phyloP scores from a whole-genome alignment of 192 early-diverging fungal species.

The Geranomyces variabilis region DNA sequence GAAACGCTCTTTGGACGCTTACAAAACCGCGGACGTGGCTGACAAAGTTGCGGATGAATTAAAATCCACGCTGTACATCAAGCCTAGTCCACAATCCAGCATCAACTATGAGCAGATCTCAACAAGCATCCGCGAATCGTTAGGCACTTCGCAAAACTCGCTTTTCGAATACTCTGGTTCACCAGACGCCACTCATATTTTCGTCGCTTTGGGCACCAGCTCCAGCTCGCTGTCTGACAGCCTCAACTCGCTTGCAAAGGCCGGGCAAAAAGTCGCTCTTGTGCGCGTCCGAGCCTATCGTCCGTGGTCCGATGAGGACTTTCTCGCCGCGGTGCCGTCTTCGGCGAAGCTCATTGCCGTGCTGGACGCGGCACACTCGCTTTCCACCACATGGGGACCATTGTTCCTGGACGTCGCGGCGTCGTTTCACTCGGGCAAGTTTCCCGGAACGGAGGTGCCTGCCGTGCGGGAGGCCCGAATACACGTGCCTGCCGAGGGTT shows the following conservation, averaged over 20 bases:
- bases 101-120: slow-evolving; percentile 57
- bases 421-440: slow-evolving; percentile 64
- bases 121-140: slow-evolving; percentile 56
- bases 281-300: slow-evolving; percentile 77
- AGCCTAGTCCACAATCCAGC: slow-evolving; percentile 37
- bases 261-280: slow-evolving; percentile 63
- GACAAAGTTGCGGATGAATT: background rate
- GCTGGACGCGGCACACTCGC: slow-evolving; percentile 60
- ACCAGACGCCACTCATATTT: slow-evolving; percentile 67
- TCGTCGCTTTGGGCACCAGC: slow-evolving; percentile 76
- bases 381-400: slow-evolving; percentile 73
- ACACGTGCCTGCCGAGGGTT: background rate
- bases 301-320: slow-evolving; percentile 79
- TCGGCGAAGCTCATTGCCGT: slow-evolving; percentile 70
- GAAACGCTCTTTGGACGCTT: background rate
- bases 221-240: slow-evolving; percentile 51
- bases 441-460: slow-evolving; percentile 50
- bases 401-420: slow-evolving; percentile 84
- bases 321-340: slow-evolving; percentile 69
- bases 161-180: slow-evolving; percentile 82
- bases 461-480: slow-evolving; percentile 37
- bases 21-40: background rate
- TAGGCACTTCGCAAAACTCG: slow-evolving; percentile 55
- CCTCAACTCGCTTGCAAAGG: slow-evolving; percentile 46
- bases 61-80: slow-evolving; percentile 11